A percentile compares a stretch with the other conserved stretches of the same genome.
phyloP scores from a whole-genome alignment of 2,329 filamentous ascomycete species.

The Akanthomyces uredinophilus region DNA sequence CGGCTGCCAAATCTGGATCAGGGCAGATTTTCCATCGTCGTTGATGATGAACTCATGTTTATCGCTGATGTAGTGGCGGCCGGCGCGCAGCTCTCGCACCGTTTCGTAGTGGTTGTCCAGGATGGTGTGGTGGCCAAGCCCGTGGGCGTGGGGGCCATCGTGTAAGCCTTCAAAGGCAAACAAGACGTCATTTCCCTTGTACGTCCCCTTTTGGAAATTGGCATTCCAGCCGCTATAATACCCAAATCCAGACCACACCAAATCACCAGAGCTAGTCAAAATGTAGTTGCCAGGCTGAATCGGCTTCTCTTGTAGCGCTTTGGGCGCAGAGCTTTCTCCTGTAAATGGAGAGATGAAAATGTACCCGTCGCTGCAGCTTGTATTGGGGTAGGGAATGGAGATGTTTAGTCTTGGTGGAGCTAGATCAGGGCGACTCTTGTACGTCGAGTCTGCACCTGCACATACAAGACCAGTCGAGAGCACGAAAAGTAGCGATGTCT shows the following conservation, averaged over 20 bases:
- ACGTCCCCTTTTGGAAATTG: constrained; percentile 48
- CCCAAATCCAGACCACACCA: constrained; percentile 53
- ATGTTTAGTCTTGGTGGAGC: no score
- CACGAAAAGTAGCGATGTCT: no score
- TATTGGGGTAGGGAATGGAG: no score
- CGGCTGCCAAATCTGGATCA: constrained; percentile 51
- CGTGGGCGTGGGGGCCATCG: constrained; percentile 46
- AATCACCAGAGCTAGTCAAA: constrained; percentile 32
- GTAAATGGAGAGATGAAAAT: no score
- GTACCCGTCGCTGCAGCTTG: no score
- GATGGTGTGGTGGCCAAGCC: constrained; percentile 49
- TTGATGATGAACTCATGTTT: constrained; percentile 53
- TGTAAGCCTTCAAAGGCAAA: constrained; percentile 50
- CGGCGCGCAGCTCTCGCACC: constrained; percentile 46
- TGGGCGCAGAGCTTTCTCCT: no score
- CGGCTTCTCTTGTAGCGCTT: no score
- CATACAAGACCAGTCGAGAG: no score
- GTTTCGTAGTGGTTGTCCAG: constrained; percentile 51
- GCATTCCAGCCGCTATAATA: constrained; percentile 47
- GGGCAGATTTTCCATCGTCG: constrained; percentile 45
- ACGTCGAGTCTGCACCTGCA: no score
- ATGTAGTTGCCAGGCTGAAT: not conserved
- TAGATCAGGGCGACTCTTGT: no score
- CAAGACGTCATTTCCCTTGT: constrained; percentile 47
- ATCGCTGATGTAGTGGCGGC: constrained; percentile 44